Evolutionary conservation across 495 filamentous ascomycete genomes (phyloP).

Genomic region (Trichoderma gamsii): DNA sequence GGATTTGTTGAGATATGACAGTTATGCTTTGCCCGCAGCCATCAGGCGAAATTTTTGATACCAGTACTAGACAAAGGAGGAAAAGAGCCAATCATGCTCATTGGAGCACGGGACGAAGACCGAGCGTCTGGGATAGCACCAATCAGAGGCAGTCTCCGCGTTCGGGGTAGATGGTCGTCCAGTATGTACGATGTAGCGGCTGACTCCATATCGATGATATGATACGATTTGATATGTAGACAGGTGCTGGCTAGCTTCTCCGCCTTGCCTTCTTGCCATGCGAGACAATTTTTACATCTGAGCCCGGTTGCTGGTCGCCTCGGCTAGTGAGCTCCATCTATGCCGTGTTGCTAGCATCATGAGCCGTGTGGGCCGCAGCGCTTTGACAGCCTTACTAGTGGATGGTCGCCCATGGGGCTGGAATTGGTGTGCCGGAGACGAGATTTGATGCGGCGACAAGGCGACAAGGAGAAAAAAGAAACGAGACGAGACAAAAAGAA

Average conservation of each 20-base stretch:
- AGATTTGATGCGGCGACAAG: too few relatives aligned
- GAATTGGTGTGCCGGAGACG: too few relatives aligned
- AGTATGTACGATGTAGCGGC: background rate
- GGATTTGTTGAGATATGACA: background rate
- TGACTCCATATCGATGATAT: background rate
- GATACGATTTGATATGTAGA: background rate
- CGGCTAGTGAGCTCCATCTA: background rate
- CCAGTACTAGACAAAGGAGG: background rate
- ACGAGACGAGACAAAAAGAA: too few relatives aligned
- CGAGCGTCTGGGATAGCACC: background rate
- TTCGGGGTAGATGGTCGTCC: background rate
- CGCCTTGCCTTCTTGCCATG: background rate
- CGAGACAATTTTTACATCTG: background rate
- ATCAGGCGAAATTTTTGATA: background rate
- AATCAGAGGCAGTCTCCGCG: background rate
- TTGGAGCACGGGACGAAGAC: background rate
- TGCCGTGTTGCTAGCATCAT: background rate
- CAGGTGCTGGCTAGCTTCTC: background rate
- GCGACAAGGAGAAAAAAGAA: too few relatives aligned
- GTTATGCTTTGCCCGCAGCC: background rate
- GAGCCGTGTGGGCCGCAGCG: background rate
- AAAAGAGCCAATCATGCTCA: background rate
- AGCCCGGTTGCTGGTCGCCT: background rate
- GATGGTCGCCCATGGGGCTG: background rate
- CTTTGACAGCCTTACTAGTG: background rate